These are phyloP conservation scores for Durio zibethinus DNA, from an alignment of 345 rosid species.

Conservation along the genomic window DNA sequence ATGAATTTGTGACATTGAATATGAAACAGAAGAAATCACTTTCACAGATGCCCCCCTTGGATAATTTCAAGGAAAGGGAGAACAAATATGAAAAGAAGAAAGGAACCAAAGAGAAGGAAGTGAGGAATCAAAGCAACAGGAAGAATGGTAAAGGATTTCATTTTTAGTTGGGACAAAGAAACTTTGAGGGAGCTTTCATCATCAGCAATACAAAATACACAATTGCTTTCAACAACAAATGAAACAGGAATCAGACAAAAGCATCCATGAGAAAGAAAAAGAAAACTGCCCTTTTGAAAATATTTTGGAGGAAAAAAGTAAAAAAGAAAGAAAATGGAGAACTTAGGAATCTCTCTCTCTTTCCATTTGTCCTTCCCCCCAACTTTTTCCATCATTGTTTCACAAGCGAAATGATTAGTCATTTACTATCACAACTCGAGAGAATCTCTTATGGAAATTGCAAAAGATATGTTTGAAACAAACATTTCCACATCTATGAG, in stretches of 20 bases:
- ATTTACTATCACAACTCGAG: constrained; percentile 32
- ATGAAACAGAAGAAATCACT: background rate
- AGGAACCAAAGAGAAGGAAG: background rate
- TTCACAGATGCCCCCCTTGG: background rate
- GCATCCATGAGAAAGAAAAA: background rate
- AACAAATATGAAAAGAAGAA: background rate
- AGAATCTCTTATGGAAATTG: constrained; percentile 36
- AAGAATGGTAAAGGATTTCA: background rate
- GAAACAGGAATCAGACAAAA: background rate
- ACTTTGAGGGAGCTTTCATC: constrained; percentile 3
- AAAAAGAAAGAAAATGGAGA: background rate
- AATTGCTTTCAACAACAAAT: background rate
- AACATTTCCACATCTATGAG: constrained; percentile 9
- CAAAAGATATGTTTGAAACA: constrained; percentile 25
- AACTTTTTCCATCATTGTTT: constrained; percentile 30
- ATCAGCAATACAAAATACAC: constrained; percentile 4
- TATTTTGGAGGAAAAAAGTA: background rate
- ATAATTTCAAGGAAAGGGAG: background rate
- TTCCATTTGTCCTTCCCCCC: constrained; percentile 5
- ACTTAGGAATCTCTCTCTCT: constrained; percentile 22
- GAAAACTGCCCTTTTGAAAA: background rate
- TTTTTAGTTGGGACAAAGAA: background rate
- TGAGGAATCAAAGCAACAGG: constrained; percentile 12
- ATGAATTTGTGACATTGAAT: background rate
- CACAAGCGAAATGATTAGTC: constrained; percentile 31